Percentiles rank a stretch among this genome's conserved stretches.
Evolutionary conservation across 164 flowering plant genomes (phyloP).

Genomic region (Brasenia schreberi): DNA sequence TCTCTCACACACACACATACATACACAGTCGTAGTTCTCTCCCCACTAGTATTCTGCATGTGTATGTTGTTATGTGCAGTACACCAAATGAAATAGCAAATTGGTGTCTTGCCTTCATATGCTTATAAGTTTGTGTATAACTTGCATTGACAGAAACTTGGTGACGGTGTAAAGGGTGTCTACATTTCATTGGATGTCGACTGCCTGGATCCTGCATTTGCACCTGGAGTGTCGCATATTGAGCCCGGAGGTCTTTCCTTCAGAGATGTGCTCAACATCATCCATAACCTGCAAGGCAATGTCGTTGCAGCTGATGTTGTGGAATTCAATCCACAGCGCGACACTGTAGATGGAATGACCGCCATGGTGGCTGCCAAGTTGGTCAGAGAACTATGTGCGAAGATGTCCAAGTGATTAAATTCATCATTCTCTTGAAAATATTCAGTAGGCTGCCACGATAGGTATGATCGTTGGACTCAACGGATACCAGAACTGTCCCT

Average conservation of each 20-base stretch:
- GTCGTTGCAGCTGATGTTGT: conserved; percentile 96
- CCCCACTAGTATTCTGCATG: no score
- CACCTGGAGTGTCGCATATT: conserved; percentile 96
- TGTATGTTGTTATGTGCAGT: no score
- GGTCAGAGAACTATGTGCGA: conserved; percentile 83
- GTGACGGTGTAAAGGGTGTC: conserved; percentile 93
- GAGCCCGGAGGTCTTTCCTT: conserved; percentile 99
- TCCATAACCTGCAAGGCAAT: conserved; percentile 82
- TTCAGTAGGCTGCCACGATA: no score
- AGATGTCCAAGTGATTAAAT: conserved; percentile 51
- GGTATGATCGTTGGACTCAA: no score
- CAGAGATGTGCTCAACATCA: conserved; percentile 88
- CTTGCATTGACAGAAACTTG: conserved; percentile 57
- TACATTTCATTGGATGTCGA: conserved; percentile 88
- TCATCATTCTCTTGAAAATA: no score
- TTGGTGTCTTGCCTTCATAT: no score
- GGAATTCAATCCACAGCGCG: conserved; percentile 98
- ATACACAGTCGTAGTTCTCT: no score
- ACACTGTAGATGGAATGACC: conserved; percentile 96
- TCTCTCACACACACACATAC: not conserved
- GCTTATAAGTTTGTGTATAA: not conserved
- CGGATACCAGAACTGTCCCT: no score
- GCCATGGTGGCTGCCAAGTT: conserved; percentile 98
- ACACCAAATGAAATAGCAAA: no score
- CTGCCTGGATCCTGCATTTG: conserved; percentile 95